phyloP scores from a whole-genome alignment of 192 early-diverging fungal genomes.

The Backusella luteola region DNA sequence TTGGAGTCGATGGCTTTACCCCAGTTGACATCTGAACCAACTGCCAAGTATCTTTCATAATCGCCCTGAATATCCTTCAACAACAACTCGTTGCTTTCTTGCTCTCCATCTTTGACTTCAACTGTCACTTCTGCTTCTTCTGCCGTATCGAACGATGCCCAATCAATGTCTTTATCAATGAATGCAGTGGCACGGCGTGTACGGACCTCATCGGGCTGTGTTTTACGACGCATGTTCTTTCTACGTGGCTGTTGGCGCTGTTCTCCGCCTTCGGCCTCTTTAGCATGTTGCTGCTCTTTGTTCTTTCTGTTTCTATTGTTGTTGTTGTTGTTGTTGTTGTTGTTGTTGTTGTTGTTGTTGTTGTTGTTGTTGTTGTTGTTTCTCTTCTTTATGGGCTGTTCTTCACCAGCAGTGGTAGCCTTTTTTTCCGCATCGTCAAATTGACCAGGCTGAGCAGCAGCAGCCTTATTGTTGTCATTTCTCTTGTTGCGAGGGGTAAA shows the following conservation, averaged over 20 bases:
- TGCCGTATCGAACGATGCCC: constrained; percentile 23
- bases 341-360: not conserved
- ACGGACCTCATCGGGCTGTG: constrained; percentile 11
- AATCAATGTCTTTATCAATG: constrained; percentile 35
- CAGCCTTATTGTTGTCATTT: not conserved
- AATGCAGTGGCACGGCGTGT: constrained; percentile 24
- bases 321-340: not conserved
- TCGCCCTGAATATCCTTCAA: constrained; percentile 27
- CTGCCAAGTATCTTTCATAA: constrained; percentile 21
- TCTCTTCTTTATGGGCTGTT: not conserved
- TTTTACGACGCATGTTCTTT: not conserved
- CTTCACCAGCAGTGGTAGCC: not conserved
- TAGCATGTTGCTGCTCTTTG: not conserved
- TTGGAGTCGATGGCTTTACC: not conserved
- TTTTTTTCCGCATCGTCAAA: constrained; percentile 28
- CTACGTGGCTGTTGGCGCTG: not conserved
- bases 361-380: not conserved
- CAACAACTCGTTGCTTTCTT: not conserved
- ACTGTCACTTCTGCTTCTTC: not conserved
- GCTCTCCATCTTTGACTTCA: constrained; percentile 8
- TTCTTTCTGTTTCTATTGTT: constrained; percentile 10
- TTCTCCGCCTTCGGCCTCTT: not conserved
- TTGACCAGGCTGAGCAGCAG: constrained; percentile 16
- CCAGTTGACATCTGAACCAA: constrained; percentile 2
- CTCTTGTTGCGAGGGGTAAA: not conserved